Evolutionary conservation across 306 rosid genomes (phyloP).

Genomic region (Vicia sativa): DNA sequence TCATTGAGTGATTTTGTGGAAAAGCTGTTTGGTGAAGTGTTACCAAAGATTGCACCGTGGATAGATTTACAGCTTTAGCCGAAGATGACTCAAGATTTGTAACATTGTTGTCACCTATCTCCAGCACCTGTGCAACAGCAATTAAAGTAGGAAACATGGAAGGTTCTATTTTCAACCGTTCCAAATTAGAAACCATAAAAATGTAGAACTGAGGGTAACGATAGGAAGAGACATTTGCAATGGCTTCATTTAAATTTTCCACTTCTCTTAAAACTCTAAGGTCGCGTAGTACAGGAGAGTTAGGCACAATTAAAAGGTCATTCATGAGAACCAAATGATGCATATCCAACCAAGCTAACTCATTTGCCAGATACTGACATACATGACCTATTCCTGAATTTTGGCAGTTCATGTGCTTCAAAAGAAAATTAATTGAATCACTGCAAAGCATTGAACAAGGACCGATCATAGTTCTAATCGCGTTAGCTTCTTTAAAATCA

Average conservation of each 20-base stretch:
- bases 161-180: background rate
- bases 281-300: background rate
- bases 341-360: background rate
- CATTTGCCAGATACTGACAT: background rate
- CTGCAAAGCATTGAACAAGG: background rate
- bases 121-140: background rate
- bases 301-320: background rate
- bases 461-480: background rate
- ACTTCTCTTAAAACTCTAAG: background rate
- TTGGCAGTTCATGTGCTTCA: background rate
- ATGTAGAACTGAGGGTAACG: constrained; percentile 4
- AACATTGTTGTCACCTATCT: background rate
- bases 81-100: background rate
- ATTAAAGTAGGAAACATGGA: background rate
- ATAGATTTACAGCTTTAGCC: background rate
- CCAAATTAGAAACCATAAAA: background rate
- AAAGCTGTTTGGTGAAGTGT: background rate
- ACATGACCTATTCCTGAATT: background rate
- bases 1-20: background rate
- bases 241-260: background rate
- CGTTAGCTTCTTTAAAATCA: background rate
- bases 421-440: background rate
- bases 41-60: background rate
- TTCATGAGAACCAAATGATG: background rate
- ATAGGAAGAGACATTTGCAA: background rate